A percentile compares a stretch with the other conserved stretches of the same genome.
These are phyloP conservation scores for Lipomyces lipofer DNA, from an alignment of 805 yeast genomes.

Conservation along the genomic window DNA sequence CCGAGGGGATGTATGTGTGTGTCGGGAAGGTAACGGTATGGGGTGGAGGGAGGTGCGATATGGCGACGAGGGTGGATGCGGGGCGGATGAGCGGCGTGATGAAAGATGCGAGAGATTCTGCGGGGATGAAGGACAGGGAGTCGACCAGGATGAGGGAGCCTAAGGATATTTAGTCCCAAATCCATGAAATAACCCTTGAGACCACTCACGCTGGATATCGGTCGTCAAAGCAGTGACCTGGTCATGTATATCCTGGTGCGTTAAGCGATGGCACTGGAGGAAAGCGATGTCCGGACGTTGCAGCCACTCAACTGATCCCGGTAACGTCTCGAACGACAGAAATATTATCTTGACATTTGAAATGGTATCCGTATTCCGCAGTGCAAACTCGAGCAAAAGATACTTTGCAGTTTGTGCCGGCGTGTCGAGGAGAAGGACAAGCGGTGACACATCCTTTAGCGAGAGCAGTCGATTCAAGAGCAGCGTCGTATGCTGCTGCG, in stretches of 20 bases:
- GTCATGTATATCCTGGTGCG: slow-evolving; percentile 19
- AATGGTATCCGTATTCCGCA: slow-evolving; percentile 40
- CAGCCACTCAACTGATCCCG: slow-evolving; percentile 32
- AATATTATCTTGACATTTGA: slow-evolving; percentile 46
- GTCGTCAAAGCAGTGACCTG: slow-evolving; percentile 30
- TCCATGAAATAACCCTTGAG: not conserved
- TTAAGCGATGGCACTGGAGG: slow-evolving; percentile 14
- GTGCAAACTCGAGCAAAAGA: slow-evolving; percentile 59
- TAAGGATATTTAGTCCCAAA: not conserved
- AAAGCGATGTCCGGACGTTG: not conserved
- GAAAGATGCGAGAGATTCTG: slow-evolving; percentile 50
- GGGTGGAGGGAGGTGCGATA: slow-evolving; percentile 7
- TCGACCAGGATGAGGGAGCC: slow-evolving; percentile 58
- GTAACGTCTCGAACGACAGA: slow-evolving; percentile 68
- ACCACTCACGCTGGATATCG: slow-evolving; percentile 14
- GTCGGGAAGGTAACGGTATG: not conserved
- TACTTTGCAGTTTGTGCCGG: slow-evolving; percentile 63
- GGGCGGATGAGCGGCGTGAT: slow-evolving; percentile 54
- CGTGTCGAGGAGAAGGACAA: slow-evolving; percentile 68
- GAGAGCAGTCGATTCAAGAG: slow-evolving; percentile 66
- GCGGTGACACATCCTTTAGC: slow-evolving; percentile 72
- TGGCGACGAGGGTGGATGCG: slow-evolving; percentile 47
- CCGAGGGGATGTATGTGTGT: slow-evolving; percentile 18
- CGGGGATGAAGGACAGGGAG: slow-evolving; percentile 60
- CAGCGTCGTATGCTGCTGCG: slow-evolving; percentile 8